Evolutionary conservation across 2,329 filamentous ascomycete species (phyloP).

Genomic region (Sordariomycetes sp.): DNA sequence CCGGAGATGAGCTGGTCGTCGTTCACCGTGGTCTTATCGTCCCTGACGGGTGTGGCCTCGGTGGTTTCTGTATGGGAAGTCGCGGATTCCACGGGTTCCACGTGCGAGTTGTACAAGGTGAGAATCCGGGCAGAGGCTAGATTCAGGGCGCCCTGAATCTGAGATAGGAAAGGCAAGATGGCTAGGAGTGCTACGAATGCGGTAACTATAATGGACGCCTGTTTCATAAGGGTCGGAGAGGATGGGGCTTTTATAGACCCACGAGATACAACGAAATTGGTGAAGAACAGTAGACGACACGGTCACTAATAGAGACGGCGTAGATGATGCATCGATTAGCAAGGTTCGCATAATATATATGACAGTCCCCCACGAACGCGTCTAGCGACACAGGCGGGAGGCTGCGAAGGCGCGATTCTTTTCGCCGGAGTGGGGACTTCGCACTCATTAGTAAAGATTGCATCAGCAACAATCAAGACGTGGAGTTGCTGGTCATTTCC

Average conservation of each 20-base stretch:
- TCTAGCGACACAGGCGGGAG: neutral
- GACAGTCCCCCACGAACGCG: neutral
- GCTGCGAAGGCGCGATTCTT: neutral
- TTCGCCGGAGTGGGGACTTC: neutral
- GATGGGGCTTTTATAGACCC: neutral
- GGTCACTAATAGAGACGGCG: too few species aligned
- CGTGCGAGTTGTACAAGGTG: slow-evolving; percentile 8
- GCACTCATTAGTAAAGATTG: neutral
- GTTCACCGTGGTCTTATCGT: slow-evolving; percentile 3
- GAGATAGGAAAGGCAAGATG: slow-evolving; percentile 11
- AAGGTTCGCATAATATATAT: neutral
- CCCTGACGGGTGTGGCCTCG: slow-evolving; percentile 7
- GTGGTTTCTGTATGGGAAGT: neutral
- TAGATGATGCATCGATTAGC: neutral
- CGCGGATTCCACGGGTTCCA: slow-evolving; percentile 7
- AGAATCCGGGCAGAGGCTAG: slow-evolving; percentile 6
- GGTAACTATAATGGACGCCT: slow-evolving; percentile 14
- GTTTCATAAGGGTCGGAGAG: slow-evolving; percentile 14
- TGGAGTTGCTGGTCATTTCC: neutral
- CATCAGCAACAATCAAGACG: neutral
- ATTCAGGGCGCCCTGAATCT: neutral
- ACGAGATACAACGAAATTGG: neutral
- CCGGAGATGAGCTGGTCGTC: slow-evolving; percentile 17
- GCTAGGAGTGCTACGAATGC: slow-evolving; percentile 16
- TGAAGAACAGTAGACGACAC: neutral